phyloP scores from a whole-genome alignment of 208 protist species.

The Balamuthia mandrillaris region DNA sequence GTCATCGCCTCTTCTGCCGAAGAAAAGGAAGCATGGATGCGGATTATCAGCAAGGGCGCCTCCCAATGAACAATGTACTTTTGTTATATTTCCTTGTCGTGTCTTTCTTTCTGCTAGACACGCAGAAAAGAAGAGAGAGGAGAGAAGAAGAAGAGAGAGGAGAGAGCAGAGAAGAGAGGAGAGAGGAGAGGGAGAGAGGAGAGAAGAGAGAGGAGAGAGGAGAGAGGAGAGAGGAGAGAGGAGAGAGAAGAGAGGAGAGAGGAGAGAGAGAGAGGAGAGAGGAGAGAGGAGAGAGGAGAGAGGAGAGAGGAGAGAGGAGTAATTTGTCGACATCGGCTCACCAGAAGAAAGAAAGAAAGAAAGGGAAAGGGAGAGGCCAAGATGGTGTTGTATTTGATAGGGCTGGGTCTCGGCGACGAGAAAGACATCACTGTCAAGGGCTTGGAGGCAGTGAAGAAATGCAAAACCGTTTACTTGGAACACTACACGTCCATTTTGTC shows the following conservation, averaged over 20 bases:
- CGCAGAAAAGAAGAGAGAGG: neutral
- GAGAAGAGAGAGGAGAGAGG: neutral
- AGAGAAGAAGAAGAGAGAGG: neutral
- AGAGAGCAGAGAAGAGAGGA: neutral
- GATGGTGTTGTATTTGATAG: constrained; percentile 88
- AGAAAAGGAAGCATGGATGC: too few species aligned
- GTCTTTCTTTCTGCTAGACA: neutral
- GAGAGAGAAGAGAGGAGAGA: neutral
- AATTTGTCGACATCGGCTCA: neutral
- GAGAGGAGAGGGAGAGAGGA: neutral
- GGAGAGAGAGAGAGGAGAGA: neutral
- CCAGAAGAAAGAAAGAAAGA: neutral
- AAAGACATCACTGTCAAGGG: constrained; percentile 97
- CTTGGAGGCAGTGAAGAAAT: constrained; percentile 87
- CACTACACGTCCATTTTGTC: constrained; percentile 97
- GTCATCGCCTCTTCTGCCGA: too few species aligned
- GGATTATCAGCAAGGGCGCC: too few species aligned
- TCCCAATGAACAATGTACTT: neutral
- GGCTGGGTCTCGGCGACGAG: constrained; percentile 94
- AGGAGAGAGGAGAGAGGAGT: neutral
- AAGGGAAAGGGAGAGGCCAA: too few species aligned
- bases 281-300: neutral
- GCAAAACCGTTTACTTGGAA: constrained; percentile 94
- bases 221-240: neutral
- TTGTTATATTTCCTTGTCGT: neutral